phyloP scores from a whole-genome alignment of 2,329 filamentous ascomycete genomes.

The Clonostachys solani region DNA sequence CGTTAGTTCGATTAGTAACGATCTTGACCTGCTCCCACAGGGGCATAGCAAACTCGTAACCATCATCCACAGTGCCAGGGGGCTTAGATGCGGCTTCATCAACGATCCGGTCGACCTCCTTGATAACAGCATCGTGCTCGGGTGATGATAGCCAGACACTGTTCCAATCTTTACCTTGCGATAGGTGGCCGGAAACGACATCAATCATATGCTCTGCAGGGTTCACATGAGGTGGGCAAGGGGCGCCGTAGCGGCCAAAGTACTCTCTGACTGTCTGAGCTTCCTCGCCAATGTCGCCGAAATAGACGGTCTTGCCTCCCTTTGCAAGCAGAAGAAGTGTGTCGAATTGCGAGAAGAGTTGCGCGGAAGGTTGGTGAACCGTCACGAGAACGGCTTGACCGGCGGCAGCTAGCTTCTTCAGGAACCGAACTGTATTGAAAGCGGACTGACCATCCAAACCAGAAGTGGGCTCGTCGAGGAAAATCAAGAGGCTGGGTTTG shows the following conservation, averaged over 20 bases:
- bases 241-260: constrained; percentile 63
- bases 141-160: constrained; percentile 63
- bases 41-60: constrained; percentile 68
- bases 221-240: constrained; percentile 59
- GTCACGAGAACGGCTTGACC: constrained; percentile 67
- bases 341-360: constrained; percentile 64
- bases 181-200: constrained; percentile 44
- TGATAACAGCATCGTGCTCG: constrained; percentile 48
- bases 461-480: constrained; percentile 60
- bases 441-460: constrained; percentile 67
- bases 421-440: constrained; percentile 59
- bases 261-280: constrained; percentile 53
- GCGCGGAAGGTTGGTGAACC: constrained; percentile 66
- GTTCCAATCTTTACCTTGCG: constrained; percentile 55
- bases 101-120: constrained; percentile 62
- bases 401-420: constrained; percentile 60
- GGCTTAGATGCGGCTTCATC: constrained; percentile 43
- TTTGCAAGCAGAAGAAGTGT: constrained; percentile 59
- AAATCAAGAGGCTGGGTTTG: constrained; percentile 55
- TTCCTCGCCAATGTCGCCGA: constrained; percentile 59
- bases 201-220: constrained; percentile 75
- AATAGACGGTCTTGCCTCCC: constrained; percentile 63
- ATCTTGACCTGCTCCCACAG: constrained; percentile 59
- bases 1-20: constrained; percentile 58
- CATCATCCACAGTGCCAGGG: constrained; percentile 37